Percentiles rank a stretch among this genome's conserved stretches.
phyloP scores from a whole-genome alignment of 352 stramenopile genomes.

The Phytophthora parvispora region DNA sequence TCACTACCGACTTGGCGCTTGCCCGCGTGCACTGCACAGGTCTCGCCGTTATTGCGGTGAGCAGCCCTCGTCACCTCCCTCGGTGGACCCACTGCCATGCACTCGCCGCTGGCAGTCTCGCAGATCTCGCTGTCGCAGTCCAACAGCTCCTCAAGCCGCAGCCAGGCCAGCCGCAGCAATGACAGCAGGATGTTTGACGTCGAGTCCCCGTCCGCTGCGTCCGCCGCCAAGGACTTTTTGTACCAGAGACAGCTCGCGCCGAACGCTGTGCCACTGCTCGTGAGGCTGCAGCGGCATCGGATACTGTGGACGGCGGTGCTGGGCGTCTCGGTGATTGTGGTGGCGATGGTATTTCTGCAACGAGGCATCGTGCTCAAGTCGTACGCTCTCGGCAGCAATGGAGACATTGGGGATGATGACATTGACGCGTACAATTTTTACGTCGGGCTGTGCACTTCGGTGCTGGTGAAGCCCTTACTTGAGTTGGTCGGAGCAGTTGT shows the following conservation, averaged over 20 bases:
- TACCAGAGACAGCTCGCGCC: slow-evolving; percentile 41
- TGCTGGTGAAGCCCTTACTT: slow-evolving; percentile 61
- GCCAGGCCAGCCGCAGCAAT: slow-evolving; percentile 27
- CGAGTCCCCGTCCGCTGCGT: slow-evolving; percentile 32
- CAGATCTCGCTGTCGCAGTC: slow-evolving; percentile 75
- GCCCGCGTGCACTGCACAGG: neutral
- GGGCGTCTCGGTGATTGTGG: slow-evolving; percentile 21
- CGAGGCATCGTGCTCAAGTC: slow-evolving; percentile 49
- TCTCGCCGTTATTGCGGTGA: neutral
- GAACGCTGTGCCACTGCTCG: slow-evolving; percentile 53
- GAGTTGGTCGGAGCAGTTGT: slow-evolving; percentile 54
- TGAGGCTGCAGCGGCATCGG: slow-evolving; percentile 49
- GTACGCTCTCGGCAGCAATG: slow-evolving; percentile 23
- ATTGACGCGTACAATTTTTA: slow-evolving; percentile 53
- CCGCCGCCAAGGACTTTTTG: slow-evolving; percentile 40
- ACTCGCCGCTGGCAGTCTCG: slow-evolving; percentile 73
- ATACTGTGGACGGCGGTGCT: slow-evolving; percentile 42
- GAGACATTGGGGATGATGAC: neutral
- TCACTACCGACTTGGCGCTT: slow-evolving; percentile 38
- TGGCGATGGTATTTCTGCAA: slow-evolving; percentile 44
- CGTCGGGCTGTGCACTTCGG: slow-evolving; percentile 39
- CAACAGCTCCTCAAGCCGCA: slow-evolving; percentile 31
- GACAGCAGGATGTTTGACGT: slow-evolving; percentile 47
- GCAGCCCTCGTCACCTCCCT: neutral
- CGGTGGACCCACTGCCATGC: slow-evolving; percentile 32